Conservation (phyloP, 768 basidiomycete genomes). For the Calocybe gangraenosa region DNA sequence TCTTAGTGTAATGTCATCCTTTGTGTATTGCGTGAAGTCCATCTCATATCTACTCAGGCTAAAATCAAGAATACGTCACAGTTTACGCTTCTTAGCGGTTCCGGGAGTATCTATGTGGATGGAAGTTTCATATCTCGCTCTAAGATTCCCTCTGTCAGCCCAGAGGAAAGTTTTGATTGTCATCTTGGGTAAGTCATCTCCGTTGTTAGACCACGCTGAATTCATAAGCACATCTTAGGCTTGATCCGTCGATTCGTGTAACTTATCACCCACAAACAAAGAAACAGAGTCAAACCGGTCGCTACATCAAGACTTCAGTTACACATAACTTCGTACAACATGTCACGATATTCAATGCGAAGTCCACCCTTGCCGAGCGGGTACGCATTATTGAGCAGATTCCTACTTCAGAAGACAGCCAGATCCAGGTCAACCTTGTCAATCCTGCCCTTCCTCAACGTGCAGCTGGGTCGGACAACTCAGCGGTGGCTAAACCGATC, state of each 20-base stretch:
- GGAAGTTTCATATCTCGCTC: constrained; percentile 25
- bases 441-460: neutral
- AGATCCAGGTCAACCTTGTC: neutral
- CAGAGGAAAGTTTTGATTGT: constrained; percentile 25
- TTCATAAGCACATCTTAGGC: constrained; percentile 3
- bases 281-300: constrained; percentile 18
- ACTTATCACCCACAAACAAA: constrained; percentile 21
- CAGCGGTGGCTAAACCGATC: constrained; percentile 7
- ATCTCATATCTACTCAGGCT: constrained; percentile 15
- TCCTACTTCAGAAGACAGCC: constrained; percentile 1
- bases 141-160: constrained; percentile 19
- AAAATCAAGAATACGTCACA: constrained; percentile 24
- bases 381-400: constrained; percentile 2
- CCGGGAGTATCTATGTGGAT: constrained; percentile 24
- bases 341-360: constrained; percentile 13
- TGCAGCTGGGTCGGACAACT: neutral
- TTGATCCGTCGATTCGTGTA: constrained; percentile 21
- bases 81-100: constrained; percentile 20
- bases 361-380: neutral
- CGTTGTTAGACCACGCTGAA: neutral
- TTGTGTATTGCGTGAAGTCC: neutral
- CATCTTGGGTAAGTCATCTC: constrained; percentile 19
- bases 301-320: constrained; percentile 18
- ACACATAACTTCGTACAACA: constrained; percentile 18
- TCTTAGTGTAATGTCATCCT: constrained; percentile 15